A percentile compares a stretch with the other conserved stretches of the same genome.
These are phyloP conservation scores for Colletotrichum somersetense DNA, from an alignment of 2,329 filamentous ascomycete genomes.

Conservation along the genomic window DNA sequence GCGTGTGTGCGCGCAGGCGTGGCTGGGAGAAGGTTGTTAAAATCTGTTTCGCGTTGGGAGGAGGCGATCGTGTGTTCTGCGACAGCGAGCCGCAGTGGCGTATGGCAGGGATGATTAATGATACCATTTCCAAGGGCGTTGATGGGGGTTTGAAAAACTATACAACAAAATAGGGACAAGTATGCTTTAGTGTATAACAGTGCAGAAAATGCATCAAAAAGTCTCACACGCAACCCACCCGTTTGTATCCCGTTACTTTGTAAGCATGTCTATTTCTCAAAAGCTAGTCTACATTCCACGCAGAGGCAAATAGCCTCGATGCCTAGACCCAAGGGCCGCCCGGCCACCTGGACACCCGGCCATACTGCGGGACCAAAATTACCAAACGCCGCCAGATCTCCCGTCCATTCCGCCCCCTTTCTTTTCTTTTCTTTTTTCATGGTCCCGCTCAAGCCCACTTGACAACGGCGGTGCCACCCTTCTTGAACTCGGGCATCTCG, in stretches of 20 bases:
- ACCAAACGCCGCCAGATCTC: conserved; percentile 37
- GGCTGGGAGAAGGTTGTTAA: conserved; percentile 11
- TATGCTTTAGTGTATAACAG: not conserved
- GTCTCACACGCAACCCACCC: not conserved
- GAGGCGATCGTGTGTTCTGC: not conserved
- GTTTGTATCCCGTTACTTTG: not conserved
- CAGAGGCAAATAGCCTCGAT: conserved; percentile 31
- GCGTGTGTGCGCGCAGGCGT: no score
- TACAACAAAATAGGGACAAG: not conserved
- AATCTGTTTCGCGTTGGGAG: conserved; percentile 8
- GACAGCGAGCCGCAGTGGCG: conserved; percentile 20
- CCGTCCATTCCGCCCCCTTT: conserved; percentile 4
- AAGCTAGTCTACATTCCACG: conserved; percentile 38
- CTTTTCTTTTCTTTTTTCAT: not conserved
- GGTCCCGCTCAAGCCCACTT: conserved; percentile 62
- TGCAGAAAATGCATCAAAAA: not conserved
- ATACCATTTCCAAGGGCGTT: conserved; percentile 40
- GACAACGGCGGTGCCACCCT: conserved; percentile 73
- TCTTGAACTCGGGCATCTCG: conserved; percentile 74
- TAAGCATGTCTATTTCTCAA: conserved; percentile 32
- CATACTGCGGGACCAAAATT: conserved; percentile 25
- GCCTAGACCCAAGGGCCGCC: conserved; percentile 8
- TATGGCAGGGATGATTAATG: conserved; percentile 41
- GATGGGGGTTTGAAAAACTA: conserved; percentile 3
- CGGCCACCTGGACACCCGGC: not conserved